A percentile compares a stretch with the other conserved stretches of the same genome.
These are phyloP conservation scores for Mollisia scopiformis DNA, from an alignment of 2,329 filamentous ascomycete genomes.

Conservation along the genomic window DNA sequence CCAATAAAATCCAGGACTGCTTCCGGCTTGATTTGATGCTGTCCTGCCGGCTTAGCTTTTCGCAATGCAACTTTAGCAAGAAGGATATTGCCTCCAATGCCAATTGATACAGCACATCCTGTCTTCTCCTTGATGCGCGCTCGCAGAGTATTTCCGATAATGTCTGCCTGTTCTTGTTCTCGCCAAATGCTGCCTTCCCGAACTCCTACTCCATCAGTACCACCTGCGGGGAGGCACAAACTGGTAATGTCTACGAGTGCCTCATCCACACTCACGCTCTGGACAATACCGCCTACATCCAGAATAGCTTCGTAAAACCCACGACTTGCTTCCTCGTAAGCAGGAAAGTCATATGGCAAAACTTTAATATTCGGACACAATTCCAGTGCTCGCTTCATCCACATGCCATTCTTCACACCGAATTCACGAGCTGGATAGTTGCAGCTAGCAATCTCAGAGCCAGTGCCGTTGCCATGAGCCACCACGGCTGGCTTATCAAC, in stretches of 20 bases:
- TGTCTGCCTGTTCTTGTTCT: conserved; percentile 79
- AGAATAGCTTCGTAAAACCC: conserved; percentile 87
- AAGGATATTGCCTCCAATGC: conserved; percentile 88
- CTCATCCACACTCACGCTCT: conserved; percentile 97
- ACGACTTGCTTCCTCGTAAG: conserved; percentile 88
- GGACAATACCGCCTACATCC: conserved; percentile 78
- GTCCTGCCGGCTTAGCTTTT: conserved; percentile 92
- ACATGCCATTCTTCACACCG: conserved; percentile 97
- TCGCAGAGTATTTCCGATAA: conserved; percentile 70
- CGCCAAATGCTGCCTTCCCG: conserved; percentile 72
- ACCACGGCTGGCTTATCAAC: conserved; percentile 82
- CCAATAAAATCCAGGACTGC: conserved; percentile 78
- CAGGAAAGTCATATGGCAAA: conserved; percentile 93
- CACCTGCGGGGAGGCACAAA: conserved; percentile 66
- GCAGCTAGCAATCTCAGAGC: conserved; percentile 95
- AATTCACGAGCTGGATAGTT: conserved; percentile 89
- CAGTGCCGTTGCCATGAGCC: conserved; percentile 81
- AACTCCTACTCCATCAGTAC: conserved; percentile 65
- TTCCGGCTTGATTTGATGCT: conserved; percentile 84
- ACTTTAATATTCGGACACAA: conserved; percentile 86
- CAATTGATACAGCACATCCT: conserved; percentile 86
- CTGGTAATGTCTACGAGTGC: conserved; percentile 83
- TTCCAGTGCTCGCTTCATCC: conserved; percentile 91
- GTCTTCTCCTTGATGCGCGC: conserved; percentile 73
- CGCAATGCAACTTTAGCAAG: conserved; percentile 89